Percentiles rank a stretch among this genome's conserved stretches.
These are phyloP conservation scores for Fomitiporia mediterranea DNA, from an alignment of 1,284 basidiomycete genomes.

Conservation along the genomic window DNA sequence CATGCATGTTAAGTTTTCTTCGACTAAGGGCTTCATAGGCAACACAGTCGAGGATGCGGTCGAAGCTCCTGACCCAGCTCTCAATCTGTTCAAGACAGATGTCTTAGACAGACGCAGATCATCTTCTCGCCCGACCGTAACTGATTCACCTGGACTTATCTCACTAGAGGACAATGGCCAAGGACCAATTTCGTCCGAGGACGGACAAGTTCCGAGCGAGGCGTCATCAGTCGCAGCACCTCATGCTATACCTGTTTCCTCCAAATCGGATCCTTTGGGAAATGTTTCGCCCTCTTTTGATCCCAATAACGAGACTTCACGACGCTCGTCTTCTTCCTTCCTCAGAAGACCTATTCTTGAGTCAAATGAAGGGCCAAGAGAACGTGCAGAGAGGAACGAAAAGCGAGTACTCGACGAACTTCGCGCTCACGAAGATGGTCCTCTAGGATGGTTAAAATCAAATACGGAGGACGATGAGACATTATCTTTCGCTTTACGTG, in stretches of 20 bases:
- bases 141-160: too few species aligned
- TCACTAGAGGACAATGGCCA: too few species aligned
- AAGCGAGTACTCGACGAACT: slow-evolving; percentile 57
- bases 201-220: too few species aligned
- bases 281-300: not conserved
- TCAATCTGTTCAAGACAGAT: not conserved
- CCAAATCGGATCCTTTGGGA: not conserved
- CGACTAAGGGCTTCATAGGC: not conserved
- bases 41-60: not conserved
- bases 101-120: not conserved
- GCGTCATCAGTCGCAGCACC: not conserved
- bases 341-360: not conserved
- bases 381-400: slow-evolving; percentile 46
- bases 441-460: slow-evolving; percentile 47
- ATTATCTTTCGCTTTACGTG: not conserved
- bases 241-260: not conserved
- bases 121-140: too few species aligned
- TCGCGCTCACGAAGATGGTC: slow-evolving; percentile 59
- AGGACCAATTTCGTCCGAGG: too few species aligned
- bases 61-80: not conserved
- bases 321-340: not conserved
- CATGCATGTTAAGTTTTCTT: not conserved
- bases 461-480: slow-evolving; percentile 10
- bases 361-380: slow-evolving; percentile 43
- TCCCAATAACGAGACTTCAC: not conserved